phyloP scores from a whole-genome alignment of 257 asterid genomes.

The Henckelia pumila region DNA sequence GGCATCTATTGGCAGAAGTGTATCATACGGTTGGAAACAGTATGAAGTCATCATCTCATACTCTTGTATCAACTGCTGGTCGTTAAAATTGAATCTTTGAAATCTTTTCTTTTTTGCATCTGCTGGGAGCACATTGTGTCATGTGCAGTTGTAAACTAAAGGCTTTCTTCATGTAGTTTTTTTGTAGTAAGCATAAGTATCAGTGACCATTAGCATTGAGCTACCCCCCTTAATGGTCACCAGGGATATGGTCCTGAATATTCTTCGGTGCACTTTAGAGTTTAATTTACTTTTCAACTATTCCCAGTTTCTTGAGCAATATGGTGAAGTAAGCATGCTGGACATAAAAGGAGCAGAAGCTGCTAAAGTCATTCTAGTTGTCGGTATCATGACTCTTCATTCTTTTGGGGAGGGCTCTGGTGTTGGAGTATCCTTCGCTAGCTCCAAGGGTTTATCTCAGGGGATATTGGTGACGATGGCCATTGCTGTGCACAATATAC shows the following conservation, averaged over 20 bases:
- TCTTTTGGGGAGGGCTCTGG: conserved; percentile 99
- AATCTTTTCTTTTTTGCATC: not conserved
- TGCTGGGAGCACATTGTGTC: not conserved
- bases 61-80: not conserved
- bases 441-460: conserved; percentile 92
- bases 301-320: conserved; percentile 81
- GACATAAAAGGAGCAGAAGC: conserved; percentile 99
- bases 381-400: conserved; percentile 98
- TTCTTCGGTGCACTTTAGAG: conserved; percentile 5
- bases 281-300: conserved; percentile 3
- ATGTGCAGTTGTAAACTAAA: not conserved
- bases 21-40: not conserved
- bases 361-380: conserved; percentile 85
- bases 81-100: not conserved
- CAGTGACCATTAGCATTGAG: not conserved
- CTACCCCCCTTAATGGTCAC: not conserved
- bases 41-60: not conserved
- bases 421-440: conserved; percentile 98
- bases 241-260: not conserved
- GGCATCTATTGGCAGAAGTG: not conserved
- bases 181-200: not conserved
- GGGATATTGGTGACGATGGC: conserved; percentile 94
- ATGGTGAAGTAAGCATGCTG: conserved; percentile 97
- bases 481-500: conserved; percentile 98
- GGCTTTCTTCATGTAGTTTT: not conserved